Conservation (phyloP, 2,329 filamentous ascomycete genomes). For the Aspergillus sp. region DNA sequence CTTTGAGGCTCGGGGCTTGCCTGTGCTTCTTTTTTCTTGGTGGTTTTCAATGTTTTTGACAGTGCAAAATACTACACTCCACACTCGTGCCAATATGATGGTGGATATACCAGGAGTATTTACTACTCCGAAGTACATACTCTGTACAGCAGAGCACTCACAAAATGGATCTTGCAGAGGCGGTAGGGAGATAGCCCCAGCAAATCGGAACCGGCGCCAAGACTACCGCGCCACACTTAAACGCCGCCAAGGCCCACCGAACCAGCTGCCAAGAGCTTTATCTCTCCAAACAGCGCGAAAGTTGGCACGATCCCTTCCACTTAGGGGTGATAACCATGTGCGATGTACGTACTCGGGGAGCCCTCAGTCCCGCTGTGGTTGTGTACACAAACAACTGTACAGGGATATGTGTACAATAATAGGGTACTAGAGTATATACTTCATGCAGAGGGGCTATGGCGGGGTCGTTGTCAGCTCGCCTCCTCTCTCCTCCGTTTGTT, state of each 20-base stretch:
- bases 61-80: too few relatives aligned
- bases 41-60: too few relatives aligned
- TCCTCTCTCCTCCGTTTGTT: conserved; percentile 6
- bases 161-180: background rate
- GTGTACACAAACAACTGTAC: background rate
- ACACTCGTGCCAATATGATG: too few relatives aligned
- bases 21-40: too few relatives aligned
- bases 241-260: background rate
- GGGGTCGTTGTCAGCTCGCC: conserved; percentile 1
- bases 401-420: background rate
- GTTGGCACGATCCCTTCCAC: too few relatives aligned
- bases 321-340: too few relatives aligned
- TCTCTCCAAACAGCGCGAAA: too few relatives aligned
- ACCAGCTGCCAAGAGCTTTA: too few relatives aligned
- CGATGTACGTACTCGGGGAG: too few relatives aligned
- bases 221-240: background rate
- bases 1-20: too few relatives aligned
- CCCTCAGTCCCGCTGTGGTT: too few relatives aligned
- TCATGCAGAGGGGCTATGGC: background rate
- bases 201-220: background rate
- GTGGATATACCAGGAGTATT: background rate
- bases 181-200: background rate
- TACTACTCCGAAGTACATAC: background rate
- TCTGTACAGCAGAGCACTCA: background rate
- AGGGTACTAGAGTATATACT: background rate